Percentiles rank a stretch among this genome's conserved stretches.
Evolutionary conservation across 257 asterid species (phyloP).

Genomic region (Parsonsia alboflavescens): DNA sequence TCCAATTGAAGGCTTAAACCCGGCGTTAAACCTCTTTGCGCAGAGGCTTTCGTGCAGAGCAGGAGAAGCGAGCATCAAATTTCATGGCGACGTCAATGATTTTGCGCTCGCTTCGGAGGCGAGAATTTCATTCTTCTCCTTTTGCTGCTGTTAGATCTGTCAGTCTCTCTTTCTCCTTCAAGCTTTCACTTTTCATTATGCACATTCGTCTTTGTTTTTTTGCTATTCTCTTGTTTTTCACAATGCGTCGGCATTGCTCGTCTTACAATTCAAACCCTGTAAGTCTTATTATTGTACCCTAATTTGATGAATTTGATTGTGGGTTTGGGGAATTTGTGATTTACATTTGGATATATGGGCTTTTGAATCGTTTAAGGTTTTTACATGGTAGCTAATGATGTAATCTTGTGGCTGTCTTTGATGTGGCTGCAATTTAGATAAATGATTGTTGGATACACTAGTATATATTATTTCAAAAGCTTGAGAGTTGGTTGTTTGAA

Average conservation of each 20-base stretch:
- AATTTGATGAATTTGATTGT: neutral
- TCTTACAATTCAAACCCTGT: neutral
- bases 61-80: neutral
- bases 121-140: conserved; percentile 3
- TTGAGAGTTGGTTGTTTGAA: neutral
- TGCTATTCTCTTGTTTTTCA: neutral
- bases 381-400: neutral
- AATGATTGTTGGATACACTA: neutral
- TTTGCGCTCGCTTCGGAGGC: conserved; percentile 4
- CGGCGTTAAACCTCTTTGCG: neutral
- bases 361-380: neutral
- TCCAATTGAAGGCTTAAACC: neutral
- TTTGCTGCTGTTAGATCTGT: conserved; percentile 2
- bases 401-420: neutral
- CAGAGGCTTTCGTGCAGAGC: neutral
- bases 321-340: neutral
- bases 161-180: neutral
- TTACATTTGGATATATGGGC: neutral
- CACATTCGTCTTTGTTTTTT: neutral
- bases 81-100: neutral
- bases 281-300: neutral
- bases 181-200: neutral
- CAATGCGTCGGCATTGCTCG: neutral
- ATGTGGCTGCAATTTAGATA: neutral
- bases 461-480: neutral